phyloP scores from a whole-genome alignment of 257 asterid genomes.

The Nicotiana attenuata region DNA sequence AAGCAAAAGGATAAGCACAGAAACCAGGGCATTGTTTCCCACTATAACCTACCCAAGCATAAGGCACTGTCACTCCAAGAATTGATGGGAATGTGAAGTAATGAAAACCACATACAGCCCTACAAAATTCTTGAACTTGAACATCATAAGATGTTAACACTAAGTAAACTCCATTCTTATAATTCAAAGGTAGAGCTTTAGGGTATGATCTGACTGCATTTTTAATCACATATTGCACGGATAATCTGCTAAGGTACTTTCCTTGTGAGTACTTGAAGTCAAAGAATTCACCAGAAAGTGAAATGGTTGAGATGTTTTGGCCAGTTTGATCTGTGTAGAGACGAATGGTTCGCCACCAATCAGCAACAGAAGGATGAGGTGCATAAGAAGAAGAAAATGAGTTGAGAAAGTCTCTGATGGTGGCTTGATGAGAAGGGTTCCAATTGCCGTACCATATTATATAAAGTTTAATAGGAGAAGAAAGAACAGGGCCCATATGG shows the following conservation, averaged over 20 bases:
- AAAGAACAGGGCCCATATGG: constrained; percentile 78
- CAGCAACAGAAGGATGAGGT: constrained; percentile 54
- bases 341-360: constrained; percentile 67
- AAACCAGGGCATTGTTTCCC: constrained; percentile 66
- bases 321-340: constrained; percentile 71
- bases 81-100: constrained; percentile 64
- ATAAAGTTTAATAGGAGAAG: constrained; percentile 55
- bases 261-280: constrained; percentile 58
- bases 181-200: constrained; percentile 36
- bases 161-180: constrained; percentile 44
- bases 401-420: constrained; percentile 52
- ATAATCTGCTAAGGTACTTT: constrained; percentile 34
- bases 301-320: constrained; percentile 37
- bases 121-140: constrained; percentile 59
- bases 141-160: constrained; percentile 56
- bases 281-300: constrained; percentile 41
- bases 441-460: constrained; percentile 73
- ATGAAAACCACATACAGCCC: constrained; percentile 77
- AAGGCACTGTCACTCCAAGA: constrained; percentile 65
- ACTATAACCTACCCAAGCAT: constrained; percentile 71
- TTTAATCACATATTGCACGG: constrained; percentile 53
- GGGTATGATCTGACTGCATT: constrained; percentile 23
- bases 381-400: constrained; percentile 33
- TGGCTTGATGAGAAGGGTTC: constrained; percentile 51
- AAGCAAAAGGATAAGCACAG: constrained; percentile 73